Evolutionary conservation across 352 stramenopile species (phyloP).

Genomic region (Blastocystis sp.): DNA sequence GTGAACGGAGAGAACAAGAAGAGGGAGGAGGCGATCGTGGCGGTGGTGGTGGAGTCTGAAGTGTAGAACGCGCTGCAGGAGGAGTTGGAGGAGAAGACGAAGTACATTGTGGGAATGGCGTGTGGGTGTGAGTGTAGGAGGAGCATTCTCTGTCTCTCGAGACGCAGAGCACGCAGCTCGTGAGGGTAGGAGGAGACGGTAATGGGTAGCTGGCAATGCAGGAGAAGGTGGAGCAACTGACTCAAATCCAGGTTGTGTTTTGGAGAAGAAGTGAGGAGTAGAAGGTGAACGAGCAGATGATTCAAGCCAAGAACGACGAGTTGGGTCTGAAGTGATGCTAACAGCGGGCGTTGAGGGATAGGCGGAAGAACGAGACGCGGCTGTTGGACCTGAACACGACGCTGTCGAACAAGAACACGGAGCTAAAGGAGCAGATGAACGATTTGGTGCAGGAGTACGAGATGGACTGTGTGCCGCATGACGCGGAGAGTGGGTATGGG

Average conservation of each 20-base stretch:
- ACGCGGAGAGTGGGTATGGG: neutral
- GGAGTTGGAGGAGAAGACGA: slow-evolving; percentile 20
- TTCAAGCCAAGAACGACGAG: slow-evolving; percentile 51
- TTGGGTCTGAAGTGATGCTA: slow-evolving; percentile 32
- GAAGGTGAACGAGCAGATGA: slow-evolving; percentile 29
- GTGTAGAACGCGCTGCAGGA: neutral
- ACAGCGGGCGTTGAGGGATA: neutral
- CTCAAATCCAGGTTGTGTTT: neutral
- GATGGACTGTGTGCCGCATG: neutral
- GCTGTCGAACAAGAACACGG: slow-evolving; percentile 19
- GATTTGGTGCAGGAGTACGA: neutral
- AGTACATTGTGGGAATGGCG: slow-evolving; percentile 14
- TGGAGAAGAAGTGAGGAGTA: neutral
- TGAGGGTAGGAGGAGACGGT: neutral
- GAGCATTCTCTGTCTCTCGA: slow-evolving; percentile 23
- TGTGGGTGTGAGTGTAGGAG: neutral
- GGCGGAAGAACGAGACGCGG: slow-evolving; percentile 43
- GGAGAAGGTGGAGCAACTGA: neutral
- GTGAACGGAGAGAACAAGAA: neutral
- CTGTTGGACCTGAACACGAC: slow-evolving; percentile 49
- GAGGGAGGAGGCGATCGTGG: neutral
- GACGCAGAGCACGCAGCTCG: slow-evolving; percentile 32
- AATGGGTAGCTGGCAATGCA: slow-evolving; percentile 19
- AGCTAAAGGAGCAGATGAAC: slow-evolving; percentile 42
- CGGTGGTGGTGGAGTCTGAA: neutral